Conservation (phyloP, 768 basidiomycete species). For the Kwoniella europaea region DNA sequence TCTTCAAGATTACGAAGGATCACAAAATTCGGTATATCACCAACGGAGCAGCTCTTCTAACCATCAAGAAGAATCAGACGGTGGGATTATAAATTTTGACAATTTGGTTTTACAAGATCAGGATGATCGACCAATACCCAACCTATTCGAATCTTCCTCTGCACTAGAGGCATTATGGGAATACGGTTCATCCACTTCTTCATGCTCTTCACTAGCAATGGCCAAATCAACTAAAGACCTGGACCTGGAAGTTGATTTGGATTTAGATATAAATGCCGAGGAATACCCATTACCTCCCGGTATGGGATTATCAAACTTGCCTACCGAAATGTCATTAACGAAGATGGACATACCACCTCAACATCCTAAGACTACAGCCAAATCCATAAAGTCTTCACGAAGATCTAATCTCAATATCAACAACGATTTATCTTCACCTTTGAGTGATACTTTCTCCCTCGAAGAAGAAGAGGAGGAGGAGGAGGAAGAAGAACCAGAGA, state of each 20-base stretch:
- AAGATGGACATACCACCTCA: neutral
- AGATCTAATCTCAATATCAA: neutral
- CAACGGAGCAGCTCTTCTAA: neutral
- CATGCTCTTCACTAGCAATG: neutral
- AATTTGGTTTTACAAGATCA: neutral
- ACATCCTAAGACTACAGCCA: too few species aligned
- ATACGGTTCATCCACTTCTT: constrained; percentile 16
- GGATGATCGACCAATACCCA: neutral
- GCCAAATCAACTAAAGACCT: neutral
- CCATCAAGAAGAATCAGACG: neutral
- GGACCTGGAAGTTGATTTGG: constrained; percentile 2
- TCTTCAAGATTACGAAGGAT: neutral
- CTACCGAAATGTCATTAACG: neutral
- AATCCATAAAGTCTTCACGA: too few species aligned
- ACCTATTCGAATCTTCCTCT: constrained; percentile 7
- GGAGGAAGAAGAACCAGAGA: constrained; percentile 4
- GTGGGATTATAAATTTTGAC: neutral
- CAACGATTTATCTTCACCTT: neutral
- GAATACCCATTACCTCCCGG: constrained; percentile 20
- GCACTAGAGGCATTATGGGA: constrained; percentile 29
- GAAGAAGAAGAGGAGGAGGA: constrained; percentile 16
- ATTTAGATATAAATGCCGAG: constrained; percentile 11
- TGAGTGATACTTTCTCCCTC: constrained; percentile 7
- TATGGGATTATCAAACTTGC: neutral
- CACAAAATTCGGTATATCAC: too few species aligned